These are phyloP conservation scores for Vigna radiata DNA, from an alignment of 306 rosid genomes.

Conservation along the genomic window DNA sequence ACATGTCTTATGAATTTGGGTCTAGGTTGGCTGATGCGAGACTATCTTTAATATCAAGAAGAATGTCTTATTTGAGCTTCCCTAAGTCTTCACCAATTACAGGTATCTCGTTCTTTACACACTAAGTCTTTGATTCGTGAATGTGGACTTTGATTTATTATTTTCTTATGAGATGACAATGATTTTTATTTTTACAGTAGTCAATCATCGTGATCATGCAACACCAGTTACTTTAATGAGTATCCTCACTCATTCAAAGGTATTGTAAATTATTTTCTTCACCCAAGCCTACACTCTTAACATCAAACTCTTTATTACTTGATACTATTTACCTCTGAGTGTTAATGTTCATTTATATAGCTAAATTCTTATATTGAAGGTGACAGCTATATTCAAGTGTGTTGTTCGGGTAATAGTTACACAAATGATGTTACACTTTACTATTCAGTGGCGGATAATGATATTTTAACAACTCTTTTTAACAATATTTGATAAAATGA, in stretches of 20 bases:
- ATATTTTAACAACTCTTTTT: too few species aligned
- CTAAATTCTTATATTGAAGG: too few species aligned
- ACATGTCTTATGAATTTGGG: background rate
- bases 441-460: background rate
- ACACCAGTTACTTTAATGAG: conserved; percentile 46
- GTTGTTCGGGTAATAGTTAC: conserved; percentile 59
- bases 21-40: conserved; percentile 61
- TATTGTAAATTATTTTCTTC: too few species aligned
- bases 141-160: background rate
- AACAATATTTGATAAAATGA: too few species aligned
- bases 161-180: conserved; percentile 13
- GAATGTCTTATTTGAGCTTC: conserved; percentile 53
- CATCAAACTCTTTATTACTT: too few species aligned
- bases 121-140: background rate
- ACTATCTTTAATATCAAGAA: conserved; percentile 32
- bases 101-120: conserved; percentile 54
- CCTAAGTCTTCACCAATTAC: conserved; percentile 53
- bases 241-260: too few species aligned
- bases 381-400: conserved; percentile 64
- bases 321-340: too few species aligned
- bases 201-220: conserved; percentile 43
- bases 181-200: conserved; percentile 48
- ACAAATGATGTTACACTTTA: background rate
- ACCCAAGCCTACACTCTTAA: too few species aligned
- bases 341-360: too few species aligned